Evolutionary conservation across 805 yeast species (phyloP), one percentile per base, ranked within the genome.

Genomic region (Jamesozyma rosinii): DNA sequence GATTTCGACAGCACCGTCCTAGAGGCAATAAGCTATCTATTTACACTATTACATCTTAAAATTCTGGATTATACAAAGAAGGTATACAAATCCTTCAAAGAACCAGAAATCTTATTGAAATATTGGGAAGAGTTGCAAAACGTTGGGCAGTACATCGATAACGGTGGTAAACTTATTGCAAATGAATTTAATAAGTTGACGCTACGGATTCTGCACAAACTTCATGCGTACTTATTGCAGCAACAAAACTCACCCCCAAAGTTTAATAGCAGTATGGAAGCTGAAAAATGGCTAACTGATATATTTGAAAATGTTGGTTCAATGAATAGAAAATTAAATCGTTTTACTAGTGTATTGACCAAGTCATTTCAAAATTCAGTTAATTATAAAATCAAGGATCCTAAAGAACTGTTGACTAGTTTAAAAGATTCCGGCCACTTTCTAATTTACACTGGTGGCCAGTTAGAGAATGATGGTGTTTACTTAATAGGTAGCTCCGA

Each of bases 51-150:
- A 27, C 81, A 83, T 53, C 73, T 80, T 53, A 92, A 90, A 60
- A 70, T 89, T 40, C 66, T 87, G 38, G 95, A 87, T 52, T 77
- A 88, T 45, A 79, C 88, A 0, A 74, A 76, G 44, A 71, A 76
- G 3, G 75, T 82, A 13, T 84, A 85, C 65, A 75, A 88, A 52
- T 83, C 95, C 0, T 86, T 85, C 62, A 86, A 86, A 55, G 97
- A 86, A 54, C 89, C 95, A 1, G 98, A 90, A 51, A 88, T 83
- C 56, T 67, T 92, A 39, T 94, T 87, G 54, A 76, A 72, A 42
- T 84, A 84, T 36, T 92, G 95, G 89, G 71, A 74, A 26, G 79
- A 81, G 52, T 68, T 92, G 50, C 83, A 76, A 52, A 79, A 79
- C 52, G 72, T 86, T 30, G 96, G 97, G 13, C 76, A 74, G 47